Percentiles rank a stretch among this genome's conserved stretches.
These are phyloP conservation scores for Clathrospora elynae DNA, from an alignment of 2,329 filamentous ascomycete genomes.

Conservation along the genomic window DNA sequence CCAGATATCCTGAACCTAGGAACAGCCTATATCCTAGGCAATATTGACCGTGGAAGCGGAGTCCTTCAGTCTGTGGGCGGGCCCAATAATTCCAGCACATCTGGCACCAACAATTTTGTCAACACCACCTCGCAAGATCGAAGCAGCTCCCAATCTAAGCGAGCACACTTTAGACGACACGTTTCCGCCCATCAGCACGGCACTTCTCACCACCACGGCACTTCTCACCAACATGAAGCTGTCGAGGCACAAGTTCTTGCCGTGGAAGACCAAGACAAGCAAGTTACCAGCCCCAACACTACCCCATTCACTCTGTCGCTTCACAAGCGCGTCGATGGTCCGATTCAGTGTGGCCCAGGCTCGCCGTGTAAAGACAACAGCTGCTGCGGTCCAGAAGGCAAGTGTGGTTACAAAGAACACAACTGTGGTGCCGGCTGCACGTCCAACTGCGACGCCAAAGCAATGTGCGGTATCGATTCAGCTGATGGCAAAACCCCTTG, in stretches of 20 bases:
- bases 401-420: conserved; percentile 11
- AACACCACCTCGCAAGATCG: conserved; percentile 1
- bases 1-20: conserved; percentile 7
- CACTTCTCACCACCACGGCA: neutral
- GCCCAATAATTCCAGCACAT: conserved; percentile 2
- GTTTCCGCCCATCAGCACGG: neutral
- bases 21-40: conserved; percentile 12
- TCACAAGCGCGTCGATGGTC: conserved; percentile 14
- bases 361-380: conserved; percentile 9
- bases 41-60: conserved; percentile 1
- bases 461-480: too few species aligned
- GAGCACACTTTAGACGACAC: conserved; percentile 2
- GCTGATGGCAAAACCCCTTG: too few species aligned
- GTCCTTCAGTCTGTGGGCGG: neutral
- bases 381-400: conserved; percentile 10
- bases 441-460: conserved; percentile 1
- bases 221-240: neutral
- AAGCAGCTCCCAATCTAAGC: neutral
- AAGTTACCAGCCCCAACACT: neutral
- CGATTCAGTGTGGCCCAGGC: conserved; percentile 17
- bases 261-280: neutral
- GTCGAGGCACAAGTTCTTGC: neutral
- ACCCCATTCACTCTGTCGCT: conserved; percentile 2
- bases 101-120: neutral
- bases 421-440: conserved; percentile 14